A percentile compares a stretch with the other conserved stretches of the same genome.
Evolutionary conservation across 352 stramenopile genomes (phyloP).

Genomic region (Aphanomyces stellatus): DNA sequence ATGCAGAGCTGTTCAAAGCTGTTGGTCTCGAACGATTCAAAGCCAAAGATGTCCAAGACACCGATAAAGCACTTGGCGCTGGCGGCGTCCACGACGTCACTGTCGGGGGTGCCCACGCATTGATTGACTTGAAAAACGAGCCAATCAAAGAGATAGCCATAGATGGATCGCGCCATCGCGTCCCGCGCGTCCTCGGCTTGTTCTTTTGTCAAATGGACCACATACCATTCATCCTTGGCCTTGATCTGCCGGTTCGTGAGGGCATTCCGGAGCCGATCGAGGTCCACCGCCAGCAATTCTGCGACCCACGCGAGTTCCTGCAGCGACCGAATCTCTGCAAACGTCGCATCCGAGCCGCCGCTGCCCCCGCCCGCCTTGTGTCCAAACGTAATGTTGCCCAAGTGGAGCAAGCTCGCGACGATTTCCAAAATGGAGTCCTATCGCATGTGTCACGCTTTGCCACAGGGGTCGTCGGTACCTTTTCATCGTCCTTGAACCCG

Average conservation of each 20-base stretch:
- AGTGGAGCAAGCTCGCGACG: slow-evolving; percentile 35
- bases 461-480: slow-evolving; percentile 19
- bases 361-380: slow-evolving; percentile 20
- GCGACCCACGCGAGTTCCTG: slow-evolving; percentile 32
- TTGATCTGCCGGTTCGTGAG: slow-evolving; percentile 67
- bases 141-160: slow-evolving; percentile 79
- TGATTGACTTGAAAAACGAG: slow-evolving; percentile 49
- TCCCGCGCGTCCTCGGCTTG: slow-evolving; percentile 59
- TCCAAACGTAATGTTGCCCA: slow-evolving; percentile 45
- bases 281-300: slow-evolving; percentile 48
- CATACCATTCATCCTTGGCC: slow-evolving; percentile 52
- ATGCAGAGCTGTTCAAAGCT: slow-evolving; percentile 30
- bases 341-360: neutral
- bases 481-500: slow-evolving; percentile 28
- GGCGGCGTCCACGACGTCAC: neutral
- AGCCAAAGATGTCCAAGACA: slow-evolving; percentile 30
- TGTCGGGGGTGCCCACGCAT: neutral
- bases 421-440: slow-evolving; percentile 25
- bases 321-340: slow-evolving; percentile 4
- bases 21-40: slow-evolving; percentile 27
- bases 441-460: too few species aligned
- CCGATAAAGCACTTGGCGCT: slow-evolving; percentile 20
- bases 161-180: slow-evolving; percentile 80
- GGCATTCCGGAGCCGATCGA: slow-evolving; percentile 43
- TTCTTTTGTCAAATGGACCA: slow-evolving; percentile 28